Conservation (phyloP, 129 eudicot genomes). For the Tagetes erecta region DNA sequence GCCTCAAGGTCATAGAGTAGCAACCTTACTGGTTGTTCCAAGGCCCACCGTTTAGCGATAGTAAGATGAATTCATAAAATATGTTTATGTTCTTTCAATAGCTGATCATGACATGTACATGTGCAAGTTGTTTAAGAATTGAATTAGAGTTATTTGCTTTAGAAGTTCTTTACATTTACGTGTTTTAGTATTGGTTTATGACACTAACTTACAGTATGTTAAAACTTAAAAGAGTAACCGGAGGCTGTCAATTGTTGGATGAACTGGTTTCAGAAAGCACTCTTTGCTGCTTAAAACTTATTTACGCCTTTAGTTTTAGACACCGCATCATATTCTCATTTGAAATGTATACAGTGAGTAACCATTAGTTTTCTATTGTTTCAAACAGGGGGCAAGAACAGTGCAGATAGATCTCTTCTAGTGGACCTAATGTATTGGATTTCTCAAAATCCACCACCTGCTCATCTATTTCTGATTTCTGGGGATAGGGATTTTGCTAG, state of each 20-base stretch:
- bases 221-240: neutral
- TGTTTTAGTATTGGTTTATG: neutral
- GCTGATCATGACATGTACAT: neutral
- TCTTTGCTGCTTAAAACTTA: neutral
- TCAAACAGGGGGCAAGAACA: constrained; percentile 81
- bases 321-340: neutral
- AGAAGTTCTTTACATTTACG: neutral
- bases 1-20: too few relatives aligned
- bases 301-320: neutral
- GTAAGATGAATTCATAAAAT: neutral
- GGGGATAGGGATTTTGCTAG: constrained; percentile 88
- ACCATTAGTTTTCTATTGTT: neutral
- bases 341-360: neutral
- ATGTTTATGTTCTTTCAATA: neutral
- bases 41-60: neutral
- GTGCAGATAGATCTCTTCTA: constrained; percentile 94
- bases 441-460: constrained; percentile 95
- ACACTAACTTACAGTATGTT: neutral
- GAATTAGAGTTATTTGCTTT: neutral
- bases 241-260: constrained; percentile 13
- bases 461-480: constrained; percentile 80
- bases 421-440: constrained; percentile 97
- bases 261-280: constrained; percentile 19
- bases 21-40: too few relatives aligned
- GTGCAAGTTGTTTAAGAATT: constrained; percentile 7